These are phyloP conservation scores for Fistulina hepatica DNA, from an alignment of 1,284 basidiomycete species.

Conservation along the genomic window DNA sequence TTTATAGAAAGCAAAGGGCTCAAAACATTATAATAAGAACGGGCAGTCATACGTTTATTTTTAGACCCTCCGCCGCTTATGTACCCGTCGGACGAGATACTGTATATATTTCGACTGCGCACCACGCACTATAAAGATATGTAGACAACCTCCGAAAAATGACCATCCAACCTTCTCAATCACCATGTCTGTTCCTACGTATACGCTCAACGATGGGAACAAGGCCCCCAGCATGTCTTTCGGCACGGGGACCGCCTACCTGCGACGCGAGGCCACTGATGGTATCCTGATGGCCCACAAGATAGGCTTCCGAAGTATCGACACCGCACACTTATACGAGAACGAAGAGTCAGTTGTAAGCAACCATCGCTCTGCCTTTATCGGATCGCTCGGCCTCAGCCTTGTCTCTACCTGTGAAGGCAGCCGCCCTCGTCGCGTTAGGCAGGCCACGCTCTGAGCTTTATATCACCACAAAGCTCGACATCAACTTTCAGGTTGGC, in stretches of 20 bases:
- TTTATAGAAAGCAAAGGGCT: too few species aligned
- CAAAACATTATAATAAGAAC: too few species aligned
- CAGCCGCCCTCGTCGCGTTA: too few species aligned
- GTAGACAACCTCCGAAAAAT: too few species aligned
- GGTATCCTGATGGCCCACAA: conserved; percentile 43
- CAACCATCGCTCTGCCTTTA: background rate
- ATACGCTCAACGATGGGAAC: conserved; percentile 50
- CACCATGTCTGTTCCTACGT: conserved; percentile 20
- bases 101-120: too few species aligned
- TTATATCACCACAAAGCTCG: conserved; percentile 60
- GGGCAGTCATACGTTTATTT: too few species aligned
- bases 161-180: conserved; percentile 13
- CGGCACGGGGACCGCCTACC: conserved; percentile 59
- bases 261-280: conserved; percentile 37
- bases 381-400: too few species aligned
- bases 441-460: conserved; percentile 44
- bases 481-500: conserved; percentile 9
- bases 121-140: too few species aligned
- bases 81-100: too few species aligned
- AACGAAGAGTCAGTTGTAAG: conserved; percentile 45
- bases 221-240: conserved; percentile 54
- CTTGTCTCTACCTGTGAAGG: too few species aligned
- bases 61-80: too few species aligned
- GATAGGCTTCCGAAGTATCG: conserved; percentile 57
- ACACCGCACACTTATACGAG: conserved; percentile 56